These are phyloP conservation scores for Piloderma croceum DNA, from an alignment of 768 basidiomycete genomes.

Conservation along the genomic window DNA sequence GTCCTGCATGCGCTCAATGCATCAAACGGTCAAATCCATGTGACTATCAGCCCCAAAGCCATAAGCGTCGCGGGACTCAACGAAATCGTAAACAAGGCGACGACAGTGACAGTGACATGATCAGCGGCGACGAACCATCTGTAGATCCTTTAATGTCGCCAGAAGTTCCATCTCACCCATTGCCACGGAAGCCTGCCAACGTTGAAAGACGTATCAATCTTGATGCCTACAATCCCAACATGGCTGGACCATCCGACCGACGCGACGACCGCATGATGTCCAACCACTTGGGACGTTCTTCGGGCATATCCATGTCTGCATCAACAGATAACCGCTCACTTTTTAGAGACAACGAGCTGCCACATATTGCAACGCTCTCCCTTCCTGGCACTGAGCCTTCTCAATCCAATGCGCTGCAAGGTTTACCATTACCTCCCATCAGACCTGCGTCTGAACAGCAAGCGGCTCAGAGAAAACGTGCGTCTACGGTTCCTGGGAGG, in stretches of 20 bases:
- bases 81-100: constrained; percentile 58
- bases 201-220: constrained; percentile 34
- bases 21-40: constrained; percentile 72
- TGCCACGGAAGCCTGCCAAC: constrained; percentile 46
- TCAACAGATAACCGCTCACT: constrained; percentile 34
- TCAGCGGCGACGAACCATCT: constrained; percentile 42
- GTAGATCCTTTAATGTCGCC: constrained; percentile 53
- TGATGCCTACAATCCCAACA: constrained; percentile 31
- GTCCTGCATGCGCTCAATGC: constrained; percentile 79
- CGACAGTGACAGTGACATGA: constrained; percentile 65
- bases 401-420: constrained; percentile 54
- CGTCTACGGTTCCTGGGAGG: constrained; percentile 63
- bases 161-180: constrained; percentile 37
- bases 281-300: constrained; percentile 35
- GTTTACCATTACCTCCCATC: constrained; percentile 57
- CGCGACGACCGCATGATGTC: constrained; percentile 32
- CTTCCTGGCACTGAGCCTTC: constrained; percentile 52
- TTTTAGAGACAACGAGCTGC: constrained; percentile 60
- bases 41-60: constrained; percentile 70
- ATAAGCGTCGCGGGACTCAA: constrained; percentile 63
- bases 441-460: constrained; percentile 64
- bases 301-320: constrained; percentile 28
- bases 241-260: constrained; percentile 38
- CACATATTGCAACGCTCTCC: constrained; percentile 67
- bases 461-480: constrained; percentile 62